Conservation (phyloP, 2,329 filamentous ascomycete species). For the Cladosporium oxysporum region DNA sequence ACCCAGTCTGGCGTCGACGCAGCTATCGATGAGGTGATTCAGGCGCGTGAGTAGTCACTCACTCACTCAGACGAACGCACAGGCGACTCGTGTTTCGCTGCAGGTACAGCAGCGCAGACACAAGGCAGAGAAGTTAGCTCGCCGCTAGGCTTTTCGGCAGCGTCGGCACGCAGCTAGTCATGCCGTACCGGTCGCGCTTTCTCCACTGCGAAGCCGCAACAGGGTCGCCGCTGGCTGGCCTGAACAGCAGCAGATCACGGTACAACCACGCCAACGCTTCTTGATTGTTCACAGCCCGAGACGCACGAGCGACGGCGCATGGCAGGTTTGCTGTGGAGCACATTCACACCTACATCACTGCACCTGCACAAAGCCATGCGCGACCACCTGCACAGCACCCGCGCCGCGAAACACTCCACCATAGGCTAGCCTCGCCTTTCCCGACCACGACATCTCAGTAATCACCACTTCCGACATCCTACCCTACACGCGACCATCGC, state of each 20-base stretch:
- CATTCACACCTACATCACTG: background rate
- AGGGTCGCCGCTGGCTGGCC: slow-evolving; percentile 4
- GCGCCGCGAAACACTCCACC: slow-evolving; percentile 12
- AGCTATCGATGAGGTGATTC: background rate
- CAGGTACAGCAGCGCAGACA: background rate
- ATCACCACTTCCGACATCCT: slow-evolving; percentile 14
- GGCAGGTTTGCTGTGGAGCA: background rate
- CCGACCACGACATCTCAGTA: slow-evolving; percentile 27
- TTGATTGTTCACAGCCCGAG: too few species aligned
- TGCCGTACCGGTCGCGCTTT: background rate
- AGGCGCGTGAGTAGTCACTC: background rate
- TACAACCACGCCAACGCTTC: background rate
- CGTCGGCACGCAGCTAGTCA: background rate
- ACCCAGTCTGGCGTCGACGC: background rate
- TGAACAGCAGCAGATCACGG: slow-evolving; percentile 3
- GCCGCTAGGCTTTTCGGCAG: background rate
- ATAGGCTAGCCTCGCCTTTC: slow-evolving; percentile 10
- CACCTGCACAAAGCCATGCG: slow-evolving; percentile 11
- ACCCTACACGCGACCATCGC: background rate
- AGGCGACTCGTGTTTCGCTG: background rate
- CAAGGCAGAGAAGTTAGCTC: background rate
- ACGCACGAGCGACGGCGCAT: background rate
- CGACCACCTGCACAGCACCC: slow-evolving; percentile 11
- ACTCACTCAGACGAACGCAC: too few species aligned
- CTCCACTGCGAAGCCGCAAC: background rate